These are phyloP conservation scores for Pugionium cornutum DNA, from an alignment of 345 rosid genomes.

Conservation along the genomic window DNA sequence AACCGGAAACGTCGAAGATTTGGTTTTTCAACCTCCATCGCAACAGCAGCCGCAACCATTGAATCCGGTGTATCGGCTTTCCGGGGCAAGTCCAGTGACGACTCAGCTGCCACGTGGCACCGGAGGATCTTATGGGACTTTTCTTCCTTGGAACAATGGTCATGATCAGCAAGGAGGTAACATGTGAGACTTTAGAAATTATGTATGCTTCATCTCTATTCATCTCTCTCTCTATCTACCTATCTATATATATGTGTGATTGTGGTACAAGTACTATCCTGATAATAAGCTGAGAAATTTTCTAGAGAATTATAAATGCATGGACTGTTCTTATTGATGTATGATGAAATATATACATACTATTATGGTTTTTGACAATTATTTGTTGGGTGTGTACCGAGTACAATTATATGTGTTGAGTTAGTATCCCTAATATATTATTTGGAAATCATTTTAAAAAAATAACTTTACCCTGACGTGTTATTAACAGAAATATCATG, in stretches of 20 bases:
- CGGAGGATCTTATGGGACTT: conserved; percentile 45
- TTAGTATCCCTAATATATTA: too few species aligned
- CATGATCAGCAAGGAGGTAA: conserved; percentile 61
- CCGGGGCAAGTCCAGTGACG: conserved; percentile 36
- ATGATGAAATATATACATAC: conserved; percentile 1
- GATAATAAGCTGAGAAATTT: conserved; percentile 25
- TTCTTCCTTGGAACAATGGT: conserved; percentile 56
- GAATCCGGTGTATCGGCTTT: conserved; percentile 32
- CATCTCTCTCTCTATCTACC: conserved; percentile 18
- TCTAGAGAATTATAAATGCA: conserved; percentile 27
- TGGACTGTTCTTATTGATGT: conserved; percentile 26
- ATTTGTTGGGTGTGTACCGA: background rate
- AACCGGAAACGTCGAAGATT: conserved; percentile 32
- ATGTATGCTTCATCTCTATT: conserved; percentile 20
- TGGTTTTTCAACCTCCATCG: conserved; percentile 40
- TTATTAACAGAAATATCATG: too few species aligned
- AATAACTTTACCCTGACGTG: too few species aligned
- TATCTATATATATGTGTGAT: background rate
- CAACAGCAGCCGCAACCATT: conserved; percentile 24
- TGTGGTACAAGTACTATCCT: conserved; percentile 8
- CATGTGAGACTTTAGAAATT: conserved; percentile 47
- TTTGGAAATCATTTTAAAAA: too few species aligned
- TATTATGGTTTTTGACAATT: background rate
- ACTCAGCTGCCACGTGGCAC: conserved; percentile 38
- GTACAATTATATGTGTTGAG: too few species aligned